A percentile compares a stretch with the other conserved stretches of the same genome.
Evolutionary conservation across 2,329 filamentous ascomycete genomes (phyloP).

Genomic region (Huntiella omanensis): DNA sequence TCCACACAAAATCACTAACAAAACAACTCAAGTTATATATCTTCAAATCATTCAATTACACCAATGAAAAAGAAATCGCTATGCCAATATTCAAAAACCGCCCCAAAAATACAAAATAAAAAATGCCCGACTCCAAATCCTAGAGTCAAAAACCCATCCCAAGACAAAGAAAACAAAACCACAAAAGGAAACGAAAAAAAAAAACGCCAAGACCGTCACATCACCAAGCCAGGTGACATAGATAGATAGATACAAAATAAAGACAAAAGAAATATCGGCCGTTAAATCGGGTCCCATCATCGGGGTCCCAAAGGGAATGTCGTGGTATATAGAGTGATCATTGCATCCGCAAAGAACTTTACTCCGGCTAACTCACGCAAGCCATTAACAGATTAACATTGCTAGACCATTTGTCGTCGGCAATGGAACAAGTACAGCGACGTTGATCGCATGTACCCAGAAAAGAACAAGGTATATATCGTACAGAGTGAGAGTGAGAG

Average conservation of each 20-base stretch:
- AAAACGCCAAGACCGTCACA: background rate
- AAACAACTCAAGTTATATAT: background rate
- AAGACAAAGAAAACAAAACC: slow-evolving; percentile 2
- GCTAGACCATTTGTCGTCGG: too few relatives aligned
- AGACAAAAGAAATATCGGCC: background rate
- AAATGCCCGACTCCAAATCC: background rate
- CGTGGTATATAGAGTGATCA: too few relatives aligned
- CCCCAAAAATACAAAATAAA: background rate
- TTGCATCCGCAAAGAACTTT: background rate
- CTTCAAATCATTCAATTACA: background rate
- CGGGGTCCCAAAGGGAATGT: too few relatives aligned
- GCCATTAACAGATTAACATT: too few relatives aligned
- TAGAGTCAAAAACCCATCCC: background rate
- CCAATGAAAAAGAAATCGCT: background rate
- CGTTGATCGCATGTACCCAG: too few relatives aligned
- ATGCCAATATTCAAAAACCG: background rate
- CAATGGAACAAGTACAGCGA: too few relatives aligned
- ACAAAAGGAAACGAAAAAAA: slow-evolving; percentile 1
- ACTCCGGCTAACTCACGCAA: background rate
- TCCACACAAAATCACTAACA: background rate
- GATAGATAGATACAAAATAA: slow-evolving; percentile 1
- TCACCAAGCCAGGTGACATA: background rate
- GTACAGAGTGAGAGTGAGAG: too few relatives aligned
- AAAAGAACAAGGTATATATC: too few relatives aligned
- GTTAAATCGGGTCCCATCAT: too few relatives aligned